Base-by-base conservation (phyloP, 169 alveolate genomes). In the Eimeria sp. region DNA sequence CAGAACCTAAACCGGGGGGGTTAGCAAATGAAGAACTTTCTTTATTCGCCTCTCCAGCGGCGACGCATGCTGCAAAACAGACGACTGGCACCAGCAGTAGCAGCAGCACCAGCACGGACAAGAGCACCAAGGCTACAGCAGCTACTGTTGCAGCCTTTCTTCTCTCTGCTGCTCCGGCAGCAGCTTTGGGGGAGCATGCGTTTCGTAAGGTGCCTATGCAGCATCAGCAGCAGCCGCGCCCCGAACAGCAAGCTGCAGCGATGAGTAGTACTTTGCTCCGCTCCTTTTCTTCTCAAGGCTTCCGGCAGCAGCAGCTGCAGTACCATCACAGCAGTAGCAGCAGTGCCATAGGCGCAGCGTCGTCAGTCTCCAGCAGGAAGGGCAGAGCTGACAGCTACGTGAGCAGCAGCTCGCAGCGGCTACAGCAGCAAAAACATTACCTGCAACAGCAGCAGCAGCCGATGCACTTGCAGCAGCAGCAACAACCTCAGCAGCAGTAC, bases 271-370 rank as follows among this genome's bases (percentile, higher is more conserved):
- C 67, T 13, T 40, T 86, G 82, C 93, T 86, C 40, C 93, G 93
- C 30, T 86, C 93, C 27, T 86, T 86, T 82, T 86, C 93, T 7
- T 57, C 93, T 18, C 93, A 86, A 43, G 43, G 76, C 82, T 4
- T 63, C 27, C 61, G 93, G 30, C 93, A 57, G 61, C 93, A 86
- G 82, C 80, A 86, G 76, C 63, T 40, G 61, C 93, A 63, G 82
- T 82, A 86, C 49, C 80, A 86, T 4, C 93, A 86, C 93, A 86
- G 93, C 93, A 86, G 80, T 65, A 86, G 93, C 93, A 86, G 91
- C 91, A 83, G 93, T 82, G 80, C 80, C 70, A 49, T 61, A 61
- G 93, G 80, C 11, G 80, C 80, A 22, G 76, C 82, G 11, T 57
- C 93, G 13, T 86, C 80, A 4, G 93, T 63, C 7, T 86, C 58